These are phyloP conservation scores for Trichoderma orchidacearum DNA, from an alignment of 495 filamentous ascomycete genomes.

Conservation along the genomic window DNA sequence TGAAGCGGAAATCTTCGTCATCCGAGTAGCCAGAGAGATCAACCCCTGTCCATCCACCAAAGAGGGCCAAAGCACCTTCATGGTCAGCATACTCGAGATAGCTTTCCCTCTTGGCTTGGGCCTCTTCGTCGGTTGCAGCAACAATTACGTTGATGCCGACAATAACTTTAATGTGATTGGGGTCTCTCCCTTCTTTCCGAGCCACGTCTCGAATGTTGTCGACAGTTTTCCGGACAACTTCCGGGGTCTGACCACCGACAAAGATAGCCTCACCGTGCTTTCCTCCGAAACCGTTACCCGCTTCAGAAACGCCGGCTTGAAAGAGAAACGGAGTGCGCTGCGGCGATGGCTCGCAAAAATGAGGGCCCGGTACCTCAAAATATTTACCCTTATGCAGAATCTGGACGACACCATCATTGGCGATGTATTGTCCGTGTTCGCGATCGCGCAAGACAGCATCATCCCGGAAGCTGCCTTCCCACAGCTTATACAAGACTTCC, in stretches of 20 bases:
- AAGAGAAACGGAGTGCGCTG: conserved; percentile 52
- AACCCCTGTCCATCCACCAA: conserved; percentile 49
- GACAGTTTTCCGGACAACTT: conserved; percentile 36
- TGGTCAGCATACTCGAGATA: conserved; percentile 36
- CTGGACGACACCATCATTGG: conserved; percentile 40
- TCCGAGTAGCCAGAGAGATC: conserved; percentile 43
- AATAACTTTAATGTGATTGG: conserved; percentile 45
- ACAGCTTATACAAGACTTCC: conserved; percentile 43
- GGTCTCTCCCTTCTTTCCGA: conserved; percentile 36
- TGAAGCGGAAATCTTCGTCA: conserved; percentile 40
- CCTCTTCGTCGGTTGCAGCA: conserved; percentile 42
- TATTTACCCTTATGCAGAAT: conserved; percentile 49
- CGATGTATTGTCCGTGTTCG: conserved; percentile 35
- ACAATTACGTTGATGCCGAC: conserved; percentile 44
- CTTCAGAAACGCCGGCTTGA: conserved; percentile 47
- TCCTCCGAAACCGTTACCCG: conserved; percentile 43
- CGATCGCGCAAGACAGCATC: conserved; percentile 36
- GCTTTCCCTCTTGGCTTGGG: conserved; percentile 36
- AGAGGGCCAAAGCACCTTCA: conserved; percentile 43
- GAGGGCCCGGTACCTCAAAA: conserved; percentile 34
- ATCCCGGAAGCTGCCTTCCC: conserved; percentile 47
- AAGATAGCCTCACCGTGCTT: conserved; percentile 53
- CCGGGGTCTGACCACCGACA: conserved; percentile 39
- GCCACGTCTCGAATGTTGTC: conserved; percentile 40
- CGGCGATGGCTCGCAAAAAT: conserved; percentile 46